Evolutionary conservation across 768 basidiomycete genomes (phyloP), one percentile per base, ranked within the genome.

Genomic region (Lepiota subincarnata): DNA sequence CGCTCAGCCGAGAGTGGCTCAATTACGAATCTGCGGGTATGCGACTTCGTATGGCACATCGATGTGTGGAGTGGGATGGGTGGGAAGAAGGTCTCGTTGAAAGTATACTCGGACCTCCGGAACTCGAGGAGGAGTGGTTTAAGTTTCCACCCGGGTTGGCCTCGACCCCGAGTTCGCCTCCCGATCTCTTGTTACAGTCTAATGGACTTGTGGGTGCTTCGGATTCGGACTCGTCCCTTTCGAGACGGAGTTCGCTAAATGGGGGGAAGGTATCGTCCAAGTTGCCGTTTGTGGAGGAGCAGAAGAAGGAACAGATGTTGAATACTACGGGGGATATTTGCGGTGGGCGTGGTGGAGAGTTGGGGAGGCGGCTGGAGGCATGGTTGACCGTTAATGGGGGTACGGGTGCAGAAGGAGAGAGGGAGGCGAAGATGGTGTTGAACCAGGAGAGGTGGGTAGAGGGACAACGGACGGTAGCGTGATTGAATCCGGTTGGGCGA

Each of bases 11-110:
- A 10, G 84, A 87, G 61, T 93, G 91, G 90, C 74, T 91, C 2
- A 78, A 83, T 59, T 81, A 85, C 59, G 89, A 92, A 64, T 70
- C 77, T 3, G 62, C 77, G 13, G 87, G 91, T 3, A 74, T 78
- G 40, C 78, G 82, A 2, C 70, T 90, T 47, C 81, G 91, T 42
- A 76, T 85, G 69, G 88, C 86, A 3, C 90, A 93, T 66, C 83
- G 89, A 22, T 89, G 84, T 59, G 81, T 77, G 34, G 90, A 93
- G 64, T 92, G 90, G 90, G 90, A 92, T 59, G 91, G 90, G 1
- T 93, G 91, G 90, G 90, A 93, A 62, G 90, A 92, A 64, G 89
- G 89, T 0, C 73, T 93, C 14, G 80, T 87, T 1, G 81, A 83
- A 4, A 83, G 81, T 53, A 88, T 91, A 28, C 73, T 92, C 16